Evolutionary conservation across 78 protist species (phyloP).

Genomic region (Dictyostelium firmibasis): DNA sequence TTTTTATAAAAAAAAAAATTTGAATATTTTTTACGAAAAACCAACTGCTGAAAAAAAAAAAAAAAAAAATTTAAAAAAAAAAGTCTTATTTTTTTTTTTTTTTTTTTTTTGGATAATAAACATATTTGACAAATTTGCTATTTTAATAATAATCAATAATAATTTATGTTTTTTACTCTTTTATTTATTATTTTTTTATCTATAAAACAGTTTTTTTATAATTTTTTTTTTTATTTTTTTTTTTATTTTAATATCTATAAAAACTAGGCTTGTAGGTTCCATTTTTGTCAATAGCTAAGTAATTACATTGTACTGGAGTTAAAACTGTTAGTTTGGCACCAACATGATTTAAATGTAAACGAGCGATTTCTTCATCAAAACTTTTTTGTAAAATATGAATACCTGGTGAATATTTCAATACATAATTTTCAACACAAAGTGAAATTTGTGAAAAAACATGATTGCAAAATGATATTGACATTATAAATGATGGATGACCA

Average conservation of each 20-base stretch:
- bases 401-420: constrained; percentile 67
- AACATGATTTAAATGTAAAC: constrained; percentile 93
- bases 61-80: too few species aligned
- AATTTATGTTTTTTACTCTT: too few species aligned
- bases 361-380: constrained; percentile 98
- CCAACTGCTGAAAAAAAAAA: not conserved
- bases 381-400: constrained; percentile 96
- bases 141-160: too few species aligned
- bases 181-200: too few species aligned
- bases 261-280: constrained; percentile 91
- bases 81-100: too few species aligned
- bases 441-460: constrained; percentile 98
- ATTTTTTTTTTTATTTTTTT: not conserved
- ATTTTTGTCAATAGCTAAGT: constrained; percentile 84
- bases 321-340: constrained; percentile 93
- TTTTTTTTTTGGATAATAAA: too few species aligned
- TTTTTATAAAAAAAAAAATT: too few species aligned
- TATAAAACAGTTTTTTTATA: too few species aligned
- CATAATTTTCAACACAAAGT: constrained; percentile 80
- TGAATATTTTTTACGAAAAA: not conserved
- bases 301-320: constrained; percentile 90
- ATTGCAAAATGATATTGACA: constrained; percentile 98
- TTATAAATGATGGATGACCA: constrained; percentile 99
- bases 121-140: too few species aligned
- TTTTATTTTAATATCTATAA: constrained; percentile 88